Percentiles rank a stretch among this genome's conserved stretches.
These are phyloP conservation scores for Paramyrothecium sp. DNA, from an alignment of 2,329 filamentous ascomycete species.

Conservation along the genomic window DNA sequence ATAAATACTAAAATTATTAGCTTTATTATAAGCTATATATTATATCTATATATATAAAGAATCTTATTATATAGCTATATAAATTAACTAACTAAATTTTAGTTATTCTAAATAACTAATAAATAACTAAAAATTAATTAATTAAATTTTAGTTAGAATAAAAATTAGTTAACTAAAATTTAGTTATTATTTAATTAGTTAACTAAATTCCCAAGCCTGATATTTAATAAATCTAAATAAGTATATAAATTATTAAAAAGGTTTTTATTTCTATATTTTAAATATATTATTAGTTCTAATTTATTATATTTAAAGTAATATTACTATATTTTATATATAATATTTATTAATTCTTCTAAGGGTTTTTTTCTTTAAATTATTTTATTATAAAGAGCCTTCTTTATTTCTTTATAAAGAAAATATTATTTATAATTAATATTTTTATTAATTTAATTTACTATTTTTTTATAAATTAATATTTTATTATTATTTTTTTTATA, in stretches of 20 bases:
- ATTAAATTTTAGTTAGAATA: too few relatives aligned
- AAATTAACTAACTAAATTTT: too few relatives aligned
- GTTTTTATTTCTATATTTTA: background rate
- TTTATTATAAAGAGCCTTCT: background rate
- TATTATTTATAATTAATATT: background rate
- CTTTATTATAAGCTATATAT: too few relatives aligned
- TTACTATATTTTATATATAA: background rate
- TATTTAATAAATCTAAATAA: background rate
- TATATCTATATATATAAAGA: too few relatives aligned
- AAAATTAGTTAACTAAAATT: too few relatives aligned
- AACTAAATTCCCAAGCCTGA: too few relatives aligned
- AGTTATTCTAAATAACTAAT: too few relatives aligned
- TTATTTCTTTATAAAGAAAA: background rate
- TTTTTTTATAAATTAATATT: background rate
- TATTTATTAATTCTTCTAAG: background rate
- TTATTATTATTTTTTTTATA: background rate
- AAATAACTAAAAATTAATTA: too few relatives aligned
- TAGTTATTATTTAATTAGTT: too few relatives aligned
- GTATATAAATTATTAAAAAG: background rate
- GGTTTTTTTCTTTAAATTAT: background rate
- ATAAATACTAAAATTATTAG: too few relatives aligned
- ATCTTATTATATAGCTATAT: too few relatives aligned
- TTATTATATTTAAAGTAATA: background rate
- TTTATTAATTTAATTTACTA: background rate
- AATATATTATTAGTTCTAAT: too few relatives aligned